Evolutionary conservation across 257 asterid species (phyloP), one percentile per base, ranked within the genome.

Genomic region (Solanum medicagineum): DNA sequence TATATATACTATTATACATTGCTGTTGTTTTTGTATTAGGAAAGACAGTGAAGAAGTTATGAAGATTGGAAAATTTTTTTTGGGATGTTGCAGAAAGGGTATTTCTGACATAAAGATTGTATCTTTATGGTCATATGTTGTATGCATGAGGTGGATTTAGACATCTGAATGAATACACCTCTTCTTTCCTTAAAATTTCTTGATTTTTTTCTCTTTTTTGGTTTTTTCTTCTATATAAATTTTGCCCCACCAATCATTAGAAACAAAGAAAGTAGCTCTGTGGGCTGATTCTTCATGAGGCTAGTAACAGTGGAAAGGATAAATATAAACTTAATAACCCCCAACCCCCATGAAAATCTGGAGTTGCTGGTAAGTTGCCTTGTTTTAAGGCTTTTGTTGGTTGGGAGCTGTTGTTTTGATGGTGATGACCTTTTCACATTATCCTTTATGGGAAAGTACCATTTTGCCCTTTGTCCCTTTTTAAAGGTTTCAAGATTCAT

Each of bases 21-120:
- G 83, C 7, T 77, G 63, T 77, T 77, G 59, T 51, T 74, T 47
- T 22, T 74, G 56, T 74, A 13, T 22, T 70, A 17, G 53, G 53
- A 74, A 8, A 22, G 59, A 47, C 24, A 24, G 11, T 49, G 82
- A 75, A 75, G 9, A 49, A 54, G 22, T 86, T 93, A 92, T 89
- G 96, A 91, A 89, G 95, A 86, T 90, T 75, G 77, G 84, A 45
- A 32, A 80, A 54, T 1, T 13, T 4, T 12, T n/a, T 45, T 75
- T 75, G 5, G 90, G 94, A 92, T 86, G 91, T 93, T 92, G 99
- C 95, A 77, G 83, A 92, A 66, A 92, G 97, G 98, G 97, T 59
- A 93, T 86, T 93, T 92, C 65, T 89, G 98, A 93, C 45, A 94
- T 85, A 85, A 49, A 57, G 44, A 14, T 69, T 62, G 51, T 42